Percentiles rank a stretch among this genome's conserved stretches.
These are phyloP conservation scores for Wickerhamomyces sydowiorum DNA, from an alignment of 805 yeast genomes.

Conservation along the genomic window DNA sequence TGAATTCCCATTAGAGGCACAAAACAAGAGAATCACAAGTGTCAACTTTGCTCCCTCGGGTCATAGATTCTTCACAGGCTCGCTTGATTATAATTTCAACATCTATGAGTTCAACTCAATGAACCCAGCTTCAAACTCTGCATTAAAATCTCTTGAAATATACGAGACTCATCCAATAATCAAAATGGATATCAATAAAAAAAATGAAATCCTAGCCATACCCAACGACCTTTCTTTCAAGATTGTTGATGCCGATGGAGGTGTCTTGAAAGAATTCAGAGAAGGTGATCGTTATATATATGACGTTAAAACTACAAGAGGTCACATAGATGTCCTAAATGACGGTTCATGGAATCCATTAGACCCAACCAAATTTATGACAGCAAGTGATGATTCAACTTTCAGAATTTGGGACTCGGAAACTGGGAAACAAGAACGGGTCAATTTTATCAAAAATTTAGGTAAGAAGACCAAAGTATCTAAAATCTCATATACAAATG, in stretches of 20 bases:
- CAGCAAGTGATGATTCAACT: slow-evolving; percentile 22
- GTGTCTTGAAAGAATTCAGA: slow-evolving; percentile 8
- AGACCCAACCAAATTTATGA: slow-evolving; percentile 6
- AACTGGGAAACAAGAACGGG: slow-evolving; percentile 11
- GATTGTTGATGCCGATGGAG: slow-evolving; percentile 9
- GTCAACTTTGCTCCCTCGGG: slow-evolving; percentile 23
- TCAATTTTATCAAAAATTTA: slow-evolving; percentile 11
- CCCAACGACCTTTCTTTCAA: slow-evolving; percentile 14
- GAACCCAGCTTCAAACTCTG: slow-evolving; percentile 15
- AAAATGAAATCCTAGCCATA: slow-evolving; percentile 3
- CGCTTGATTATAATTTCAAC: slow-evolving; percentile 21
- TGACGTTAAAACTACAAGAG: slow-evolving; percentile 21
- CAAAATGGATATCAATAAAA: slow-evolving; percentile 3
- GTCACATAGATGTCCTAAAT: slow-evolving; percentile 20
- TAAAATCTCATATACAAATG: slow-evolving; percentile 1
- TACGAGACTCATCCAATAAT: slow-evolving; percentile 10
- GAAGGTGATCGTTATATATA: slow-evolving; percentile 22
- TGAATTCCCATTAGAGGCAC: slow-evolving; percentile 17
- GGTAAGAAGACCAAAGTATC: slow-evolving; percentile 10
- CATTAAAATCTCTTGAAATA: slow-evolving; percentile 7
- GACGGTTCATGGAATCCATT: slow-evolving; percentile 16
- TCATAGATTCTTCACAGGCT: slow-evolving; percentile 20
- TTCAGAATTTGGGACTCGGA: slow-evolving; percentile 21
- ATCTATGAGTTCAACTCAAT: slow-evolving; percentile 29
- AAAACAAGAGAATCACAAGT: slow-evolving; percentile 16